These are phyloP conservation scores for Chlamydomonas sp. DNA, from an alignment of 139 green algal species.

Conservation along the genomic window DNA sequence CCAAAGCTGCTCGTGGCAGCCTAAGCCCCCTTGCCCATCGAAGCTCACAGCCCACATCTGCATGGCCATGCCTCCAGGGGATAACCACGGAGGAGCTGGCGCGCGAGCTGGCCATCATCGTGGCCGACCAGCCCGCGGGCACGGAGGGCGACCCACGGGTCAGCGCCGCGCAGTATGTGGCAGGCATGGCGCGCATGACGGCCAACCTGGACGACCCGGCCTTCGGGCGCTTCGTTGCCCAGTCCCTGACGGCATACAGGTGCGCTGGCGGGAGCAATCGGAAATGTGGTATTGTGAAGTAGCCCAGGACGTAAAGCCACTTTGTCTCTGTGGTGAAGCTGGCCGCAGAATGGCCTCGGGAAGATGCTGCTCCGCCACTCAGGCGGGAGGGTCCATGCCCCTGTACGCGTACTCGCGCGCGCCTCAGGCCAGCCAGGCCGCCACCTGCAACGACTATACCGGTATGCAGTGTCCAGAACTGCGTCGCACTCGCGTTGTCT, in stretches of 20 bases:
- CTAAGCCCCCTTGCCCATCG: neutral
- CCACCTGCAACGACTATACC: too few species aligned
- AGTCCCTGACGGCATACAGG: conserved; percentile 11
- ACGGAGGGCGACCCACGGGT: neutral
- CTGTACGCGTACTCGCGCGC: too few species aligned
- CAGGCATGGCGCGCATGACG: conserved; percentile 2
- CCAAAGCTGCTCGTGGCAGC: neutral
- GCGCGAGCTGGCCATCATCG: conserved; percentile 12
- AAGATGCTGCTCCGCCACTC: too few species aligned
- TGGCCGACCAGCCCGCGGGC: neutral
- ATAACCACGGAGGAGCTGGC: conserved; percentile 4
- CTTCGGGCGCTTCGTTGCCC: conserved; percentile 7
- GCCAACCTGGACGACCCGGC: neutral
- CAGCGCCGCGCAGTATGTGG: conserved; percentile 4
- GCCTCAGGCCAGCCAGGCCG: too few species aligned
- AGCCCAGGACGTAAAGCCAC: too few species aligned
- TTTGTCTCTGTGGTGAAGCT: neutral
- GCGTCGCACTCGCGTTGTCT: too few species aligned
- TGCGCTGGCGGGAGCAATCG: neutral
- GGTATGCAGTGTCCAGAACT: too few species aligned
- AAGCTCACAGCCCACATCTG: neutral
- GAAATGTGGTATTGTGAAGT: neutral
- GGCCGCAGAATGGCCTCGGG: neutral
- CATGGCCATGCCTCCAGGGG: neutral
- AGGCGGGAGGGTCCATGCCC: too few species aligned